Evolutionary conservation across 805 yeast genomes (phyloP), one percentile per base, ranked within the genome.

Genomic region (Nakazawaea pomicola): DNA sequence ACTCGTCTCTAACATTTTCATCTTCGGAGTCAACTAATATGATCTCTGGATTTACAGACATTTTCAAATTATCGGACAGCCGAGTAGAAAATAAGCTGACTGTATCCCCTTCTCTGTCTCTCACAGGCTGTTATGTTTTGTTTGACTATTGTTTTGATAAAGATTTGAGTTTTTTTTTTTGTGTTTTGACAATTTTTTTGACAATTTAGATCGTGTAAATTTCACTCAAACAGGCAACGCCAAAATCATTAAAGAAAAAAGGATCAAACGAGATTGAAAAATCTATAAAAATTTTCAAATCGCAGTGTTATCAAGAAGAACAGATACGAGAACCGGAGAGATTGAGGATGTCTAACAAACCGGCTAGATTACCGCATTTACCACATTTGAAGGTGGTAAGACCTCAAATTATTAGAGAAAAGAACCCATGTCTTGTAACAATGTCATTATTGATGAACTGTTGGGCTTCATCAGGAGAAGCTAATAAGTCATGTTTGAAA

Each of bases 391-490:
- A 78, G 58, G 83, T 82, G 44, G 80, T 81, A 57, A 79, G 76
- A 51, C 79, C 88, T 12, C 67, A 75, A 4, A 65, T 73, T 23
- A 69, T 72, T 38, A 77, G 76, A 49, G 60, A 70, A 43, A 74
- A 85, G 35, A 80, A 82, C 51, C 79, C 86, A 44, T 89, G 96
- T 61, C 61, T 79, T 46, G 88, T 86, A 43, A 65, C 83, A 48
- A 85, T 90, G 90, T 80, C 93, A 1, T 81, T 86, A 36, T 70
- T 90, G 59, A 68, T 90, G 51, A 86, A 84, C 70, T 90, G 98
- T 66, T 90, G 98, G 98, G 95, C 96, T 2, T 85, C 96, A 18
- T 85, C 87, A 63, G 91, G 95, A 36, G 95, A 88, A 61, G 90
- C 93, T 46, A 67, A 82, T 17, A 65, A 71, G 9, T 71, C 66